phyloP scores from a whole-genome alignment of 140 eudicot genomes.

The Stevia rebaudiana region DNA sequence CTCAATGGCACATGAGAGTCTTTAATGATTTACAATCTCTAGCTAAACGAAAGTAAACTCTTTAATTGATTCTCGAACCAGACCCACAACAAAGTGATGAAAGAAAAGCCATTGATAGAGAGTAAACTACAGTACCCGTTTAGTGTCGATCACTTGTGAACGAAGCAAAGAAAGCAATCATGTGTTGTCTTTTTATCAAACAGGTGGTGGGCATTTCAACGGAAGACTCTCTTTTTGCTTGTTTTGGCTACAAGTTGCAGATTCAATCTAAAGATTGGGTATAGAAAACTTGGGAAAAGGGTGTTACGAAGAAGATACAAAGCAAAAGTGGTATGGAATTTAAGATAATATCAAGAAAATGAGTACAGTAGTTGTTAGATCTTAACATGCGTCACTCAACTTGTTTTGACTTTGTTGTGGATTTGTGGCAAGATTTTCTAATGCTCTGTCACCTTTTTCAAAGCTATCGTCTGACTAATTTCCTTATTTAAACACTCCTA shows the following conservation, averaged over 20 bases:
- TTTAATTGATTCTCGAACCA: constrained; percentile 31
- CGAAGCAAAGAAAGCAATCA: constrained; percentile 43
- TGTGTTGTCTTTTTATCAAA: constrained; percentile 12
- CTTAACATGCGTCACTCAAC: constrained; percentile 18
- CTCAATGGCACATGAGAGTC: constrained; percentile 33
- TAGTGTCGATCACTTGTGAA: constrained; percentile 44
- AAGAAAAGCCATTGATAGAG: constrained; percentile 21
- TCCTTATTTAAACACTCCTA: background rate
- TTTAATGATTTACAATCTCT: constrained; percentile 27
- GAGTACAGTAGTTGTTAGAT: constrained; percentile 25
- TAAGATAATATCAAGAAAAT: background rate
- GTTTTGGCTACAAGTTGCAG: background rate
- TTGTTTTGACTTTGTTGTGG: constrained; percentile 29
- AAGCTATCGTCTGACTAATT: constrained; percentile 16
- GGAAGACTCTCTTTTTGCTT: background rate
- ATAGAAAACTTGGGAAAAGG: background rate
- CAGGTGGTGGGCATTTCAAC: constrained; percentile 26
- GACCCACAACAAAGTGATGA: constrained; percentile 35
- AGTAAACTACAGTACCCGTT: constrained; percentile 14
- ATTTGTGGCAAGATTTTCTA: constrained; percentile 25
- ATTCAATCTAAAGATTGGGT: background rate
- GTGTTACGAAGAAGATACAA: background rate
- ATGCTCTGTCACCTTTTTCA: constrained; percentile 17
- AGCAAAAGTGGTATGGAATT: constrained; percentile 3
- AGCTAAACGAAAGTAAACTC: constrained; percentile 23